Evolutionary conservation across 345 rosid genomes (phyloP), one percentile per base, ranked within the genome.

Genomic region (Ceriops zippeliana): DNA sequence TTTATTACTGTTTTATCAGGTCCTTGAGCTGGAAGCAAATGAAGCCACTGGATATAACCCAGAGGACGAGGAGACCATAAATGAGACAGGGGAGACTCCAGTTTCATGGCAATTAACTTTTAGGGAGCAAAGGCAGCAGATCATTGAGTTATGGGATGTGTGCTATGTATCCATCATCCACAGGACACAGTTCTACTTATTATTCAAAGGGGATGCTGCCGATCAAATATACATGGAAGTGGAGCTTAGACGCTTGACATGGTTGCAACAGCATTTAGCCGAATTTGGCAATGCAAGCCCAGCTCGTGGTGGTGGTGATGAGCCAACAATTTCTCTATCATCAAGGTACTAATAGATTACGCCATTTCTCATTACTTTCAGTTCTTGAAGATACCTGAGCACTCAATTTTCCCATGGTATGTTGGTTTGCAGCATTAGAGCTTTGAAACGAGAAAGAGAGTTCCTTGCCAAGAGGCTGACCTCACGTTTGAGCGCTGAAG

Each of bases 161-260:
- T 92, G 99, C 70, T 82, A 69, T 58, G 98, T 90, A 62, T 92
- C 99, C 66, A 85, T 96, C 52, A 87, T 96, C 65, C 98, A 96
- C 66, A 80, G 99, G 79, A 90, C 98, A 27, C 99, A 96, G 54
- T 96, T 96, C 73, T 96, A 96, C 78, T 78, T 96, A 59, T 82
- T 96, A 61, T 96, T 96, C 75, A 96, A 81, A 68, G 99, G 99
- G 9, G 99, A 96, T 65, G 89, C 88, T 62, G 95, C 98, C 35
- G 99, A 95, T 77, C 96, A 95, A 78, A 95, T 95, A 78, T 91
- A 95, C 81, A 85, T 95, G 90, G 98, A 95, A 79, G 99, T 95
- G 54, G 99, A 95, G 87, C 93, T 95, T 34, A 81, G 99, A 79
- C 90, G 99, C 61, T 73, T 96, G 74, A 92, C 86, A 56, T 96